These are phyloP conservation scores for Balansia obtecta DNA, from an alignment of 2,329 filamentous ascomycete genomes.

Conservation along the genomic window DNA sequence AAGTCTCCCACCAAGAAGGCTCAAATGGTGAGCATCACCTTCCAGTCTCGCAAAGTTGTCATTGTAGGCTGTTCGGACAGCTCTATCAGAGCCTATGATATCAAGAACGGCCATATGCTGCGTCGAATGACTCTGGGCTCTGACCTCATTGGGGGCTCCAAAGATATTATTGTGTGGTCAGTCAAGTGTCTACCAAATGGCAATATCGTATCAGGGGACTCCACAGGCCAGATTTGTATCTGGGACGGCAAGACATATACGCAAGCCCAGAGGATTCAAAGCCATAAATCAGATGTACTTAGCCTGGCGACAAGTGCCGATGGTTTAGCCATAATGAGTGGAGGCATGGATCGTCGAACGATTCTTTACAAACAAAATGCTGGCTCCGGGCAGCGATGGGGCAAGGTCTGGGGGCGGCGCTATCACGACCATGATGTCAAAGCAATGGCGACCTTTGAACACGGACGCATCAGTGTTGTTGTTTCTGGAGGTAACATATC, in stretches of 20 bases:
- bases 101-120: slow-evolving; percentile 61
- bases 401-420: slow-evolving; percentile 70
- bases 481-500: slow-evolving; percentile 66
- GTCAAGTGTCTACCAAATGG: slow-evolving; percentile 79
- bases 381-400: slow-evolving; percentile 57
- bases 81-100: slow-evolving; percentile 84
- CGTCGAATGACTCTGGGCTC: slow-evolving; percentile 78
- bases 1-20: slow-evolving; percentile 72
- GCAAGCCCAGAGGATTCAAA: slow-evolving; percentile 71
- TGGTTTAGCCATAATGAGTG: slow-evolving; percentile 72
- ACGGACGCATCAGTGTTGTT: slow-evolving; percentile 68
- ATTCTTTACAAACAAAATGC: slow-evolving; percentile 63
- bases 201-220: slow-evolving; percentile 89
- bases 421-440: slow-evolving; percentile 95
- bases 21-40: slow-evolving; percentile 81
- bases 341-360: slow-evolving; percentile 82
- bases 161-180: slow-evolving; percentile 84
- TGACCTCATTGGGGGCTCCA: slow-evolving; percentile 62
- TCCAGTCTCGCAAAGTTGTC: slow-evolving; percentile 70
- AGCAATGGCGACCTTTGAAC: slow-evolving; percentile 82
- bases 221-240: slow-evolving; percentile 82
- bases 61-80: slow-evolving; percentile 94
- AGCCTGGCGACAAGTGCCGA: slow-evolving; percentile 75
- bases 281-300: slow-evolving; percentile 81
- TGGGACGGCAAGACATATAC: slow-evolving; percentile 93